Evolutionary conservation across 768 basidiomycete species (phyloP).

Genomic region (Lanmaoa pseudosensibilis): DNA sequence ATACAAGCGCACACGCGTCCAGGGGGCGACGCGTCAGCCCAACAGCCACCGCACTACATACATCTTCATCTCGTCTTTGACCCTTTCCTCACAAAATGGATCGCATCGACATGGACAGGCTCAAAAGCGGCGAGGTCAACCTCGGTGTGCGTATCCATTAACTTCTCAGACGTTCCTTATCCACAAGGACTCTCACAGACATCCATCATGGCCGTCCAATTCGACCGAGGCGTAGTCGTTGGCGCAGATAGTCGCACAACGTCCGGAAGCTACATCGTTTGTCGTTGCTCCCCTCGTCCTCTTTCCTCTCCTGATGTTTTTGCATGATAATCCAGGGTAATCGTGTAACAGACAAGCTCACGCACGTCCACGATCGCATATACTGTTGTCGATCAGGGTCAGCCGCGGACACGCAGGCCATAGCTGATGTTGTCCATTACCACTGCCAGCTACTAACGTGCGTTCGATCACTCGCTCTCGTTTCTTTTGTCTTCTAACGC

Average conservation of each 20-base stretch:
- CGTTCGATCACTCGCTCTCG: constrained; percentile 23
- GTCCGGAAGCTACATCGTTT: constrained; percentile 92
- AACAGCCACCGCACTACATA: constrained; percentile 26
- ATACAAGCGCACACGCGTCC: constrained; percentile 33
- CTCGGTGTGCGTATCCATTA: constrained; percentile 69
- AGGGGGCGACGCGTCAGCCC: constrained; percentile 54
- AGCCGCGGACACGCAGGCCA: constrained; percentile 95
- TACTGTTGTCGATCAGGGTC: constrained; percentile 99
- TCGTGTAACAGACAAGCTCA: constrained; percentile 98
- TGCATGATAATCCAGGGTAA: constrained; percentile 64
- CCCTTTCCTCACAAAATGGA: constrained; percentile 42
- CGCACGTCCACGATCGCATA: constrained; percentile 94
- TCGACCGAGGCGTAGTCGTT: constrained; percentile 90
- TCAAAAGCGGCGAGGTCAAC: constrained; percentile 96
- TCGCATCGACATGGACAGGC: constrained; percentile 76
- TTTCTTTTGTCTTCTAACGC: background rate
- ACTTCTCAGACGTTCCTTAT: background rate
- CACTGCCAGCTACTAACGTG: constrained; percentile 76
- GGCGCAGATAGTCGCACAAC: constrained; percentile 98
- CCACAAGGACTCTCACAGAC: constrained; percentile 53
- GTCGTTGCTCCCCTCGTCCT: constrained; percentile 22
- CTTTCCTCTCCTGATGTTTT: background rate
- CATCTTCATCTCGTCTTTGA: constrained; percentile 22
- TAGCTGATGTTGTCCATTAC: constrained; percentile 89
- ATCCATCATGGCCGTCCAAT: constrained; percentile 99